phyloP scores from a whole-genome alignment of 2,329 filamentous ascomycete genomes.

The Microdochium bolleyi region DNA sequence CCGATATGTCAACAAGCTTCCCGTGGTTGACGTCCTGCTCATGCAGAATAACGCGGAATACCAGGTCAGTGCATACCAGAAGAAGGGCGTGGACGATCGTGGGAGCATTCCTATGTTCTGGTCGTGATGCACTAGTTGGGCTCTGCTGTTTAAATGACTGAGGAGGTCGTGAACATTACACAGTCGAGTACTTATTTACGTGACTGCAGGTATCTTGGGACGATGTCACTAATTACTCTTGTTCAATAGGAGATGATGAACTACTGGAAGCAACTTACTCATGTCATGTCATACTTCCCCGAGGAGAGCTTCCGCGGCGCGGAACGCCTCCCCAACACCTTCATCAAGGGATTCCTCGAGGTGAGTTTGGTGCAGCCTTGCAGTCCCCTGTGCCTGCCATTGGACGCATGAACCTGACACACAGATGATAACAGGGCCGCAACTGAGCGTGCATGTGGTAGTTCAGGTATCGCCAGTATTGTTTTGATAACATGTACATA shows the following conservation, averaged over 20 bases:
- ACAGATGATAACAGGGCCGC: conserved; percentile 36
- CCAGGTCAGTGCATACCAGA: conserved; percentile 53
- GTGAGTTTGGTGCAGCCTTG: conserved; percentile 38
- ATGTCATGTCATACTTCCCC: conserved; percentile 96
- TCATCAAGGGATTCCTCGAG: conserved; percentile 94
- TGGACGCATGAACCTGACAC: conserved; percentile 1
- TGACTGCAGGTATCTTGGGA: not conserved
- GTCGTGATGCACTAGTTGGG: no score
- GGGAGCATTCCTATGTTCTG: not conserved
- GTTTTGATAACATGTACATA: not conserved
- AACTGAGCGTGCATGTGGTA: conserved; percentile 35
- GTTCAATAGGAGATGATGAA: conserved; percentile 81
- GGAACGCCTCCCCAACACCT: conserved; percentile 74
- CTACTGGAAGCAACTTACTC: conserved; percentile 96
- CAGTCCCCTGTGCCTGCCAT: conserved; percentile 2
- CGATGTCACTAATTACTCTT: conserved; percentile 5
- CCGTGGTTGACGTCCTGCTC: conserved; percentile 80
- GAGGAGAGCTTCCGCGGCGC: conserved; percentile 71
- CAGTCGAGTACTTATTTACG: not conserved
- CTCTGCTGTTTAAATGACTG: no score
- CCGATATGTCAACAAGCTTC: conserved; percentile 84
- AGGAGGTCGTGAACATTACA: no score
- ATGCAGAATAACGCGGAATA: conserved; percentile 90
- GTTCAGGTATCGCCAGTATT: conserved; percentile 12
- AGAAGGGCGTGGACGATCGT: not conserved